phyloP scores from a whole-genome alignment of 2,329 filamentous ascomycete genomes.

The Colletotrichum incanum region DNA sequence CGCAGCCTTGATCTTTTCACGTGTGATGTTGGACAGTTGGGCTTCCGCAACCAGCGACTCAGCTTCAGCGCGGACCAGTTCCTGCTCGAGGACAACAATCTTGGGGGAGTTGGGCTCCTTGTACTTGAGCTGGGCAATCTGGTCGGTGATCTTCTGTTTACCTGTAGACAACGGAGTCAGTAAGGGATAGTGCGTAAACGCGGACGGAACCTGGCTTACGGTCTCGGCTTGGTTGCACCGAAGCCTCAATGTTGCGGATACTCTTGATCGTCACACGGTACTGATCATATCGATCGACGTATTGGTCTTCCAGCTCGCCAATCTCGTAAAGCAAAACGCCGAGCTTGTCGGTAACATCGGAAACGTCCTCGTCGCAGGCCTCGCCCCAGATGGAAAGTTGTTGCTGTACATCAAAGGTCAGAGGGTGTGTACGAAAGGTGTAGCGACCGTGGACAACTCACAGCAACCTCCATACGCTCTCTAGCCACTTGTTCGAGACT shows the following conservation, averaged over 20 bases:
- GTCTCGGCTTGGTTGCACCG: slow-evolving; percentile 97
- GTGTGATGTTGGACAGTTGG: slow-evolving; percentile 98
- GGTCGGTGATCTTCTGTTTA: slow-evolving; percentile 99
- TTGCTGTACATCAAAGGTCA: slow-evolving; percentile 73
- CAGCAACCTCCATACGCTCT: slow-evolving; percentile 98
- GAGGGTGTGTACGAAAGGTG: background rate
- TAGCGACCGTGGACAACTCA: slow-evolving; percentile 65
- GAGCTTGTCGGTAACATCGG: slow-evolving; percentile 98
- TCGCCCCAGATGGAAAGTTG: slow-evolving; percentile 99
- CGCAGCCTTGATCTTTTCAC: slow-evolving; percentile 98
- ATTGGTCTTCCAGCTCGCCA: slow-evolving; percentile 97
- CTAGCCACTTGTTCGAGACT: slow-evolving; percentile 95
- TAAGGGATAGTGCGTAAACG: background rate
- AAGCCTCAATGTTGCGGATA: slow-evolving; percentile 98
- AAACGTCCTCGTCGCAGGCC: slow-evolving; percentile 95
- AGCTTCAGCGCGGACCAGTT: slow-evolving; percentile 97
- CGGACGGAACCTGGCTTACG: slow-evolving; percentile 70
- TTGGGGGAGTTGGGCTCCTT: slow-evolving; percentile 99
- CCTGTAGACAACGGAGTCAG: slow-evolving; percentile 65
- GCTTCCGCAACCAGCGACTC: slow-evolving; percentile 99
- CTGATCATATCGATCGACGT: slow-evolving; percentile 98
- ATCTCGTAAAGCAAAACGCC: slow-evolving; percentile 98
- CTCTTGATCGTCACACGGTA: slow-evolving; percentile 99
- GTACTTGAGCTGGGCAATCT: slow-evolving; percentile 99
- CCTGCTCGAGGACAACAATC: slow-evolving; percentile 98